Evolutionary conservation across 2,329 filamentous ascomycete species (phyloP).

Genomic region (Capronia americana): DNA sequence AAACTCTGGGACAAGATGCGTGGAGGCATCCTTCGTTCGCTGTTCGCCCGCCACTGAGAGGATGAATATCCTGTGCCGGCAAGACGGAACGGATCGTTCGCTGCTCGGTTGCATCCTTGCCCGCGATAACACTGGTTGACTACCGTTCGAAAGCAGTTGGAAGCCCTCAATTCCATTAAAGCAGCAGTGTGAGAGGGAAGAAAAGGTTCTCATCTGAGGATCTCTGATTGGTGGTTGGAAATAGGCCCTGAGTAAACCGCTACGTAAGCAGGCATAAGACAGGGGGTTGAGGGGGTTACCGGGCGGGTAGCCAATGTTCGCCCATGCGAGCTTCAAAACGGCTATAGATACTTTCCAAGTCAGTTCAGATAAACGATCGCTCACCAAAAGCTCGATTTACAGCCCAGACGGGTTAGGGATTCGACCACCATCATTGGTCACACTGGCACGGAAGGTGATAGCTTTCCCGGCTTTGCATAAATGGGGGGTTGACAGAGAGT

Average conservation of each 20-base stretch:
- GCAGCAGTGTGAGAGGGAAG: neutral
- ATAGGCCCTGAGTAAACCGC: conserved; percentile 20
- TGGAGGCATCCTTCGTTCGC: neutral
- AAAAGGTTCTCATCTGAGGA: neutral
- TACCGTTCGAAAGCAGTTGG: neutral
- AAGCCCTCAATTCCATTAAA: neutral
- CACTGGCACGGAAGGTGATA: neutral
- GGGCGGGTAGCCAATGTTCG: conserved; percentile 3
- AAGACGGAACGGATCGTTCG: conserved; percentile 7
- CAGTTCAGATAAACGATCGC: conserved; percentile 7
- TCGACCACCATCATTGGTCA: conserved; percentile 5
- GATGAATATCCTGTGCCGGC: neutral
- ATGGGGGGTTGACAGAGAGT: conserved; percentile 7
- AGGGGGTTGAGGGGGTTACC: neutral
- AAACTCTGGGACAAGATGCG: neutral
- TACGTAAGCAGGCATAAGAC: conserved; percentile 15
- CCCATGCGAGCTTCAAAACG: neutral
- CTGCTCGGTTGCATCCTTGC: conserved; percentile 4
- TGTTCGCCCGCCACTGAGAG: neutral
- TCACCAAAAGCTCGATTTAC: conserved; percentile 16
- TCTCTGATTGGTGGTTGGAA: conserved; percentile 16
- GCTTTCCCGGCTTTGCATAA: conserved; percentile 10
- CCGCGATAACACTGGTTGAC: neutral
- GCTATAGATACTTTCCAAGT: conserved; percentile 10
- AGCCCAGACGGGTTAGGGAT: conserved; percentile 5